Percentiles rank a stretch among this genome's conserved stretches.
Conservation (phyloP, 257 asterid genomes). For the Nicotiana tabacum region DNA sequence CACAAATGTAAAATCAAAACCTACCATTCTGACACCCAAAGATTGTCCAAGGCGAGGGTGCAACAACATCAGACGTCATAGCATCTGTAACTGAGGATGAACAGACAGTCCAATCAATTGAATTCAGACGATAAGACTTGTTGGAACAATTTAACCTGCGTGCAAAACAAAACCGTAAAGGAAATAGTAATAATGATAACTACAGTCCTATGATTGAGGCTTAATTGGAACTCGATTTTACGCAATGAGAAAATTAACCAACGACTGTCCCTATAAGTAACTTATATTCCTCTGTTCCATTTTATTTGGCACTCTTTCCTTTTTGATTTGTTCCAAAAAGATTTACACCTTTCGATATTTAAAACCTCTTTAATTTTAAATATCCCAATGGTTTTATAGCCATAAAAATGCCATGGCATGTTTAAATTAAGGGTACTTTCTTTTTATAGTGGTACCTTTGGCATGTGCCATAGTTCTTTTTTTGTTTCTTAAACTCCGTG, state of each 20-base stretch:
- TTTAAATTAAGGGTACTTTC: too few relatives aligned
- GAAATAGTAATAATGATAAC: background rate
- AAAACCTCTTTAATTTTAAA: background rate
- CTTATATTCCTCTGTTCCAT: background rate
- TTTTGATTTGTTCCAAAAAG: background rate
- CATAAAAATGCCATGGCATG: conserved; percentile 3
- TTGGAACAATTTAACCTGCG: conserved; percentile 56
- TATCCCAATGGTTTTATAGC: background rate
- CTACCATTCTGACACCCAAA: conserved; percentile 96
- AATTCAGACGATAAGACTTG: conserved; percentile 42
- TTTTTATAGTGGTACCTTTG: background rate
- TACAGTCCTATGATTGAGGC: background rate
- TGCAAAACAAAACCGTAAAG: background rate
- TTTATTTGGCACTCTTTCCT: background rate
- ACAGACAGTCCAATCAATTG: conserved; percentile 76
- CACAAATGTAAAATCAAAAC: conserved; percentile 15
- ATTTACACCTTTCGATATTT: background rate
- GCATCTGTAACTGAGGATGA: conserved; percentile 66
- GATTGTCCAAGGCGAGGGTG: conserved; percentile 93
- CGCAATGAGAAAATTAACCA: background rate
- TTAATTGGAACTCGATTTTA: background rate
- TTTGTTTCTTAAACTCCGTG: background rate
- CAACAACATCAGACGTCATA: conserved; percentile 74
- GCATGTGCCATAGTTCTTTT: background rate
- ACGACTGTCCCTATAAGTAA: background rate